Evolutionary conservation across 2,329 filamentous ascomycete species (phyloP).

Genomic region (Colletotrichum lindemuthianum): DNA sequence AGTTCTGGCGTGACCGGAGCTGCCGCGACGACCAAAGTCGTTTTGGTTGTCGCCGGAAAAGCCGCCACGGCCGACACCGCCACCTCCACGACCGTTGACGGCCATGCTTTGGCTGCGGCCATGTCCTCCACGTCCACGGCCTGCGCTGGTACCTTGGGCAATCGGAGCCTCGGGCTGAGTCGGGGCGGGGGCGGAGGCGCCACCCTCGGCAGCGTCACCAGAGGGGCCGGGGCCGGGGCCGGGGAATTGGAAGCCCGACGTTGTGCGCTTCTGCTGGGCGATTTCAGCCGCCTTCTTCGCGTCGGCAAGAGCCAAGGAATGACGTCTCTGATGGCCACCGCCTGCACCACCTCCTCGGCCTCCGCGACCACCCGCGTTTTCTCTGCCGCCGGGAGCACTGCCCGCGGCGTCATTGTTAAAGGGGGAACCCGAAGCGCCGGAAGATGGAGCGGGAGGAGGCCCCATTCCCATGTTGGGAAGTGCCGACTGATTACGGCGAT

Average conservation of each 20-base stretch:
- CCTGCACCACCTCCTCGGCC: conserved; percentile 75
- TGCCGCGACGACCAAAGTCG: conserved; percentile 76
- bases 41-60: conserved; percentile 62
- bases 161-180: conserved; percentile 49
- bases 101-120: conserved; percentile 93
- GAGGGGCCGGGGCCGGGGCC: conserved; percentile 77
- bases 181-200: conserved; percentile 45
- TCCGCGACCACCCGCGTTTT: conserved; percentile 75
- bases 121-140: conserved; percentile 69
- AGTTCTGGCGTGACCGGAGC: conserved; percentile 77
- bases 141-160: conserved; percentile 55
- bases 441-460: conserved; percentile 89
- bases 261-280: conserved; percentile 95
- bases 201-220: conserved; percentile 66
- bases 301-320: conserved; percentile 93
- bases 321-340: conserved; percentile 88
- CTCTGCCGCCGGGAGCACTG: conserved; percentile 67
- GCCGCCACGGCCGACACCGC: conserved; percentile 72
- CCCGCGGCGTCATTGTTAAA: conserved; percentile 83
- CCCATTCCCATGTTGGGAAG: conserved; percentile 93
- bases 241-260: conserved; percentile 94
- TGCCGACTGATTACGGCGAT: conserved; percentile 98
- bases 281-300: conserved; percentile 97
- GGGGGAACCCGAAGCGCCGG: conserved; percentile 80
- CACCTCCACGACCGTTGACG: conserved; percentile 65